These are phyloP conservation scores for Fomitopsis pinicola DNA, from an alignment of 1,284 basidiomycete species.

Conservation along the genomic window DNA sequence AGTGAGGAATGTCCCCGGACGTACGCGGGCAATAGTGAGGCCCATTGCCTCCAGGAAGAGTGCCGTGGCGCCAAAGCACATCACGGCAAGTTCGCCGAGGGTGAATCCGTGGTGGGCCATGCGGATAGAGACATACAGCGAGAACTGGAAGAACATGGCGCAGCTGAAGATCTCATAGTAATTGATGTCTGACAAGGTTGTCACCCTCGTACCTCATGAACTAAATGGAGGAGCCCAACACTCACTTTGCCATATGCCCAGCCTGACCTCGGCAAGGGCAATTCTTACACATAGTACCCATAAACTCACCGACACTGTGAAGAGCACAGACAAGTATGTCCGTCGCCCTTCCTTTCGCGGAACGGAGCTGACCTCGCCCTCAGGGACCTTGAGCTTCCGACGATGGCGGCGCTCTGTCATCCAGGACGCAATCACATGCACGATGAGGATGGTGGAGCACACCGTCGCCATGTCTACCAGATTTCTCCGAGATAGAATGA, in stretches of 20 bases:
- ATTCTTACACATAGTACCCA: slow-evolving; percentile 46
- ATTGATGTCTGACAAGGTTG: slow-evolving; percentile 56
- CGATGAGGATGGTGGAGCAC: slow-evolving; percentile 73
- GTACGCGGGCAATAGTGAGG: slow-evolving; percentile 74
- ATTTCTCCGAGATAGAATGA: slow-evolving; percentile 68
- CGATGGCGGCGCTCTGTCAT: slow-evolving; percentile 60
- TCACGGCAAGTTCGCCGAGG: slow-evolving; percentile 87
- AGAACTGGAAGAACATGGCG: slow-evolving; percentile 87
- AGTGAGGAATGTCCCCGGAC: slow-evolving; percentile 20
- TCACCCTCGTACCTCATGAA: slow-evolving; percentile 4
- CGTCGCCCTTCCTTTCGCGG: slow-evolving; percentile 68
- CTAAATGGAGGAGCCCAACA: slow-evolving; percentile 7
- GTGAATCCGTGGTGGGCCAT: slow-evolving; percentile 93
- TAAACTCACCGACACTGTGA: slow-evolving; percentile 49
- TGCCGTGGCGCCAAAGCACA: slow-evolving; percentile 85
- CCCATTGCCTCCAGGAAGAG: slow-evolving; percentile 85
- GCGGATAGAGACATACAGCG: slow-evolving; percentile 85
- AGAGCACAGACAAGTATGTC: slow-evolving; percentile 58
- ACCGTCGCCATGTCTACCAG: slow-evolving; percentile 77
- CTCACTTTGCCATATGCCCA: slow-evolving; percentile 68
- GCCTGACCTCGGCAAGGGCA: slow-evolving; percentile 35
- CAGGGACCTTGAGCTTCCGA: slow-evolving; percentile 37
- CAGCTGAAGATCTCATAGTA: slow-evolving; percentile 75
- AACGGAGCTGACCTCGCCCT: slow-evolving; percentile 68
- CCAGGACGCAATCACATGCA: slow-evolving; percentile 74